phyloP scores from a whole-genome alignment of 257 asterid species.

The Jasminum sambac region DNA sequence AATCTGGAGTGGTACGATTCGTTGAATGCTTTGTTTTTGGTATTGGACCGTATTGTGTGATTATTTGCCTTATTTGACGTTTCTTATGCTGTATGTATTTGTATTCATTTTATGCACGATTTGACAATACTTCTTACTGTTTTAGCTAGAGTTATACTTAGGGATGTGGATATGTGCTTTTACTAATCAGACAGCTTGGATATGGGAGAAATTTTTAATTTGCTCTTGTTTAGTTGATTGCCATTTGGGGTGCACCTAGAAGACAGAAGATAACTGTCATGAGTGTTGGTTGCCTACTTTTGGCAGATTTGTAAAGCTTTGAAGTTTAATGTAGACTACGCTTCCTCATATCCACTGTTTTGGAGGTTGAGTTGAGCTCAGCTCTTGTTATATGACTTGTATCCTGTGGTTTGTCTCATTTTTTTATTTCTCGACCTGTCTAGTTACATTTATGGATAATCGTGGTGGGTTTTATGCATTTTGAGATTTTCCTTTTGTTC shows the following conservation, averaged over 20 bases:
- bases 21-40: conserved; percentile 1
- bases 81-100: neutral
- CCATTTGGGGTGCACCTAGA: neutral
- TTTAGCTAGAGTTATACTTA: too few species aligned
- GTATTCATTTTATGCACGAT: conserved; percentile 1
- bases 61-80: neutral
- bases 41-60: conserved; percentile 8
- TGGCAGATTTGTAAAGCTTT: neutral
- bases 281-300: neutral
- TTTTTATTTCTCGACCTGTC: neutral
- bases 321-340: conserved; percentile 4
- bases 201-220: neutral
- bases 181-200: neutral
- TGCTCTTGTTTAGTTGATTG: neutral
- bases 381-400: neutral
- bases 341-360: conserved; percentile 6
- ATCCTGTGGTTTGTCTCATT: neutral
- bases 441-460: neutral
- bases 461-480: neutral
- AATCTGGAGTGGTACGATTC: conserved; percentile 53
- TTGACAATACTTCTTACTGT: neutral
- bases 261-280: neutral
- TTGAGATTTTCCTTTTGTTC: neutral
- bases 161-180: conserved; percentile 15
- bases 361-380: neutral